Conservation (phyloP, 306 rosid species). For the Dryas drummondii region DNA sequence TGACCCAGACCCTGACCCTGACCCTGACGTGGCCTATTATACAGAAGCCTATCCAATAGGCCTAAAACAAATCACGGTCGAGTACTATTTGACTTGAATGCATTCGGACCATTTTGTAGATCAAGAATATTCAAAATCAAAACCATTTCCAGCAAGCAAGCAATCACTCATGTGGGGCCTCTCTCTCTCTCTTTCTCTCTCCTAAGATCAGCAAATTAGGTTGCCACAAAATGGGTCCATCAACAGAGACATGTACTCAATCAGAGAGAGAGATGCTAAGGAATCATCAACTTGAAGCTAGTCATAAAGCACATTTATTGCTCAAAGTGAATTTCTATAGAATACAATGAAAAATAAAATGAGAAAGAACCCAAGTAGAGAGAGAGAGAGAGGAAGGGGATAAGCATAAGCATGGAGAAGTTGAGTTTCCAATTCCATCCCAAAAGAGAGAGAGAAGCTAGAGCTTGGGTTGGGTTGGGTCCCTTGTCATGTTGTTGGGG, state of each 20-base stretch:
- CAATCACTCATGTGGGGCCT: conserved; percentile 63
- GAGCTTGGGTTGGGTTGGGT: conserved; percentile 24
- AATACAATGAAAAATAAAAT: not conserved
- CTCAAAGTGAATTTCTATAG: conserved; percentile 22
- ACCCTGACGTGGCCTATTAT: not conserved
- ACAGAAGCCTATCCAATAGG: not conserved
- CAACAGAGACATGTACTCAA: conserved; percentile 61
- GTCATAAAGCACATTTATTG: conserved; percentile 50
- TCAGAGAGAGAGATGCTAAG: conserved; percentile 43
- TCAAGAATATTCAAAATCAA: conserved; percentile 15
- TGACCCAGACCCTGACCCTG: not conserved
- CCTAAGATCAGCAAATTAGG: conserved; percentile 63
- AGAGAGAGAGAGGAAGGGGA: conserved; percentile 29
- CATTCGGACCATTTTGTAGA: conserved; percentile 2
- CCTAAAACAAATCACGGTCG: not conserved
- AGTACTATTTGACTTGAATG: conserved; percentile 20
- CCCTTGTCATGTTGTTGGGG: conserved; percentile 69
- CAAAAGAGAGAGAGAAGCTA: conserved; percentile 27
- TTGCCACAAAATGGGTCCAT: conserved; percentile 56
- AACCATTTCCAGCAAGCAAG: conserved; percentile 58
- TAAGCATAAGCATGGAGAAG: conserved; percentile 59
- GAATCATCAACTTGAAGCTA: conserved; percentile 52
- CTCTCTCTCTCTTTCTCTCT: conserved; percentile 17
- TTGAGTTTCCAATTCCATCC: conserved; percentile 42
- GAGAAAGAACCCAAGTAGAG: conserved; percentile 17